Conservation (phyloP, 495 filamentous ascomycete genomes). For the Xylaria flabelliformis region DNA sequence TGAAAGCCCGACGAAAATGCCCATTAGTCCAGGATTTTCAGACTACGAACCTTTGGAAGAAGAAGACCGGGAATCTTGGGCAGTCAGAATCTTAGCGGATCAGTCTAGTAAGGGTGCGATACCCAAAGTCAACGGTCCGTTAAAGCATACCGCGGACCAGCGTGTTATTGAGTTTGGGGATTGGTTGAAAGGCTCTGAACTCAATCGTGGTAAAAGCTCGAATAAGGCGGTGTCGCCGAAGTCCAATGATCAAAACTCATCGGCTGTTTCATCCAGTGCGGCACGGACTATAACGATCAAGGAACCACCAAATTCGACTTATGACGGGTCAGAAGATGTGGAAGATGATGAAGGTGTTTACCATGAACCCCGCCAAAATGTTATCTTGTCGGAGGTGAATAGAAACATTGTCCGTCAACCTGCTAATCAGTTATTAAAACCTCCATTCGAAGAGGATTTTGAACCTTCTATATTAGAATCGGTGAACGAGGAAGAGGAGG, state of each 20-base stretch:
- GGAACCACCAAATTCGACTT: constrained; percentile 16
- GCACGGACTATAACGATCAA: constrained; percentile 11
- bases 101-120: constrained; percentile 20
- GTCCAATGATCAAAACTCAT: not conserved
- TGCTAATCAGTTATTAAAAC: constrained; percentile 24
- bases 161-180: not conserved
- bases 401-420: constrained; percentile 34
- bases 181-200: not conserved
- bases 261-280: not conserved
- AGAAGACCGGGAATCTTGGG: constrained; percentile 25
- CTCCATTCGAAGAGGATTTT: constrained; percentile 48
- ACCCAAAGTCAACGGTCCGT: constrained; percentile 1
- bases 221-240: not conserved
- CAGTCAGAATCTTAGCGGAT: constrained; percentile 28
- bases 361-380: constrained; percentile 2
- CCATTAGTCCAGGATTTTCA: constrained; percentile 16
- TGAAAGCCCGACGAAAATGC: constrained; percentile 30
- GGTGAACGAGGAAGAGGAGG: constrained; percentile 41
- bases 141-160: constrained; percentile 9
- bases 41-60: constrained; percentile 27
- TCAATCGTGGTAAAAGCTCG: not conserved
- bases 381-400: constrained; percentile 35
- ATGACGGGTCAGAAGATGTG: constrained; percentile 27
- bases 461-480: constrained; percentile 46
- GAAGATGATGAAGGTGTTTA: not conserved